Percentiles rank a stretch among this genome's conserved stretches.
Evolutionary conservation across 345 rosid species (phyloP).

Genomic region (Hibiscus trionum): DNA sequence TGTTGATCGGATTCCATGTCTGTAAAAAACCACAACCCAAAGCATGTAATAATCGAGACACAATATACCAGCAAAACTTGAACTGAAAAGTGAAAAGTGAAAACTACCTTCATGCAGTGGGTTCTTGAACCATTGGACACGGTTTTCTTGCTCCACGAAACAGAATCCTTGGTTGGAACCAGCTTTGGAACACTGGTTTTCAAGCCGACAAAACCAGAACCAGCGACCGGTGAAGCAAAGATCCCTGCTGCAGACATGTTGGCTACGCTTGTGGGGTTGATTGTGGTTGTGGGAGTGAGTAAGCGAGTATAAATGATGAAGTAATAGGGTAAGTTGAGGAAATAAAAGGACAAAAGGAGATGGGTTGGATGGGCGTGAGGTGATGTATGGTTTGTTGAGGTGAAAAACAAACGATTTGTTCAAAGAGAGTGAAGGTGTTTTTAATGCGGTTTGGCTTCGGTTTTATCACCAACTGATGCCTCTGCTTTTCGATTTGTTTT

Average conservation of each 20-base stretch:
- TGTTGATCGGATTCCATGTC: slow-evolving; percentile 64
- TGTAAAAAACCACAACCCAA: slow-evolving; percentile 11
- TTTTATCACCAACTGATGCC: slow-evolving; percentile 8
- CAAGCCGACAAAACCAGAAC: slow-evolving; percentile 26
- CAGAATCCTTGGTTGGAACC: slow-evolving; percentile 25
- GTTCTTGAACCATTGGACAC: slow-evolving; percentile 47
- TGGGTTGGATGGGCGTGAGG: slow-evolving; percentile 12
- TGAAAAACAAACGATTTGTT: slow-evolving; percentile 1
- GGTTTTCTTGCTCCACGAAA: slow-evolving; percentile 39
- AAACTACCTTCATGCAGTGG: slow-evolving; percentile 54
- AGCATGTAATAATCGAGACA: neutral
- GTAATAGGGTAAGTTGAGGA: neutral
- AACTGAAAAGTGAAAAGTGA: neutral
- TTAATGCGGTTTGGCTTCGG: slow-evolving; percentile 18
- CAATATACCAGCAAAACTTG: neutral
- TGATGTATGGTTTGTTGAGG: slow-evolving; percentile 23
- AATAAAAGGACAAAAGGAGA: slow-evolving; percentile 7
- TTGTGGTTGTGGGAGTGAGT: neutral
- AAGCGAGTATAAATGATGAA: neutral
- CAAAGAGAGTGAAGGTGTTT: slow-evolving; percentile 8
- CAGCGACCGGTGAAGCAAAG: slow-evolving; percentile 29
- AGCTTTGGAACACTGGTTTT: slow-evolving; percentile 23
- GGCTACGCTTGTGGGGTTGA: neutral
- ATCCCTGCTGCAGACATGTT: slow-evolving; percentile 40
- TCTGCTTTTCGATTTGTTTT: neutral